Conservation (phyloP, 768 basidiomycete genomes). For the Hydnomerulius pinastri region DNA sequence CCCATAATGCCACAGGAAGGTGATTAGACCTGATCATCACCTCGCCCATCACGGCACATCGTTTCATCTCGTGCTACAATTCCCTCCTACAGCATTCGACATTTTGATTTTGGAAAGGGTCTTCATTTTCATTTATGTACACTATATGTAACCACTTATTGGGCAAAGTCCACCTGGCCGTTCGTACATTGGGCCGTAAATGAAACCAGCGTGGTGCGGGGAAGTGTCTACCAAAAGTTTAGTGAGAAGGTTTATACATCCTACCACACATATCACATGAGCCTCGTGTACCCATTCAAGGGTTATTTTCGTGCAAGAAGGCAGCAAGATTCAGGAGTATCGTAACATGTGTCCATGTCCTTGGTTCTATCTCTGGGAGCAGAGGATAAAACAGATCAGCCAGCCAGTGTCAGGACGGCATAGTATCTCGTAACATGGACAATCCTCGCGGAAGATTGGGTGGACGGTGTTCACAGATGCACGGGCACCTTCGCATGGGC, state of each 20-base stretch:
- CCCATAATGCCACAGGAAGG: constrained; percentile 14
- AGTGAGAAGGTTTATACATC: constrained; percentile 14
- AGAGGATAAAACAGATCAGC: constrained; percentile 10
- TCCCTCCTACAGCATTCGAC: neutral
- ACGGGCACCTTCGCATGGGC: constrained; percentile 7
- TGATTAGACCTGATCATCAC: neutral
- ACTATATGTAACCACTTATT: neutral
- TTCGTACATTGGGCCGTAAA: constrained; percentile 15
- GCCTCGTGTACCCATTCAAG: constrained; percentile 23
- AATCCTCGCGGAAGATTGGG: constrained; percentile 12
- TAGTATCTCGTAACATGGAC: constrained; percentile 14
- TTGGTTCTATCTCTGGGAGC: constrained; percentile 21
- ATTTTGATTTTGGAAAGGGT: neutral
- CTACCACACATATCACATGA: constrained; percentile 6
- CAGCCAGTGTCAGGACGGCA: neutral
- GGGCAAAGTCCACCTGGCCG: neutral
- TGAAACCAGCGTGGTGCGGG: constrained; percentile 30
- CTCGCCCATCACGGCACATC: neutral
- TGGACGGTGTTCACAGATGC: neutral
- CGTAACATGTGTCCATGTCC: constrained; percentile 7
- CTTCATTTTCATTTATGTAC: neutral
- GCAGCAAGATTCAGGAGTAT: neutral
- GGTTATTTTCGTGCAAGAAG: constrained; percentile 8
- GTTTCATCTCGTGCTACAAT: neutral
- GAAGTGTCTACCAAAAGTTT: constrained; percentile 21